Percentiles rank a stretch among this genome's conserved stretches.
Evolutionary conservation across 176 grass and related monocot genomes (phyloP).

Genomic region (Avena eriantha): DNA sequence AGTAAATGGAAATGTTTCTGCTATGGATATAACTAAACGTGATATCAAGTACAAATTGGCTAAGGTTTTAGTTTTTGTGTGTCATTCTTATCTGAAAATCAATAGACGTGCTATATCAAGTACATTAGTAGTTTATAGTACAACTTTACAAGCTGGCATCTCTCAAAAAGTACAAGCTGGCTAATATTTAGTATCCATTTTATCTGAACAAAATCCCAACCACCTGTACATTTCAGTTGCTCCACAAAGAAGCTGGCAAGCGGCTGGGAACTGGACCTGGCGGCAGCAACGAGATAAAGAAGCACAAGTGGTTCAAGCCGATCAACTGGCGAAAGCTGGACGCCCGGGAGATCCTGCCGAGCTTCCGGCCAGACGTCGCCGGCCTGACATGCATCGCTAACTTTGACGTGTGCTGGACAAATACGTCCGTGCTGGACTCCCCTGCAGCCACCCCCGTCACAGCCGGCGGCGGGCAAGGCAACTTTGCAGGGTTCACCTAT

Average conservation of each 20-base stretch:
- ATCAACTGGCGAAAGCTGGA: slow-evolving; percentile 94
- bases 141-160: background rate
- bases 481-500: slow-evolving; percentile 82
- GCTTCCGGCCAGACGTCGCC: slow-evolving; percentile 70
- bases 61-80: background rate
- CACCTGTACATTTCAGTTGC: slow-evolving; percentile 52
- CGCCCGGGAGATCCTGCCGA: slow-evolving; percentile 71
- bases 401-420: slow-evolving; percentile 90
- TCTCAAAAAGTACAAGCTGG: background rate
- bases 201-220: background rate
- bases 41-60: background rate
- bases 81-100: background rate
- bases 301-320: slow-evolving; percentile 90
- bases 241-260: slow-evolving; percentile 82
- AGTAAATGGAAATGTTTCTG: background rate
- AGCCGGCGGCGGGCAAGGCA: slow-evolving; percentile 44
- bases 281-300: slow-evolving; percentile 82
- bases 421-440: slow-evolving; percentile 71
- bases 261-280: slow-evolving; percentile 61
- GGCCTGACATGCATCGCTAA: slow-evolving; percentile 79
- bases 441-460: slow-evolving; percentile 71
- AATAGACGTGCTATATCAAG: background rate
- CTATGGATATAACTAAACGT: background rate
- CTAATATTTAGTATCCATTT: background rate
- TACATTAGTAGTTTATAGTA: background rate